Evolutionary conservation across 495 filamentous ascomycete genomes (phyloP).

Genomic region (Podospora conica): DNA sequence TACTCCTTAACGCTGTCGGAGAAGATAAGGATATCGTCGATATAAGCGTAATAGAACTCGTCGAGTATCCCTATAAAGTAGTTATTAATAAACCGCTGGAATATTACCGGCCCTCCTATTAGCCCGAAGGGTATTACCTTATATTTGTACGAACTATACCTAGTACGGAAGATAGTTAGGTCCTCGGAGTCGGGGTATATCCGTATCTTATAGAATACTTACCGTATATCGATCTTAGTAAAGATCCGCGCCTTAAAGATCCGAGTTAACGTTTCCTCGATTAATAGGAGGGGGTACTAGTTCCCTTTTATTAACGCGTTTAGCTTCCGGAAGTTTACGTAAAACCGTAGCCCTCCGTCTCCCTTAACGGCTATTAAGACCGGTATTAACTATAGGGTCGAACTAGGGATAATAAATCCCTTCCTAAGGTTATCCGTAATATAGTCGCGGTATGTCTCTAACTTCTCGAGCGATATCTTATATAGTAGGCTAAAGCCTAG

Average conservation of each 20-base stretch:
- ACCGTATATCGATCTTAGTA: neutral
- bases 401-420: neutral
- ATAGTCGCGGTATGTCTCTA: neutral
- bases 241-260: slow-evolving; percentile 1
- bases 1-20: too few relatives aligned
- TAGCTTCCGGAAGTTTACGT: neutral
- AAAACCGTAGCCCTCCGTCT: neutral
- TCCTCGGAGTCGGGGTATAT: slow-evolving; percentile 26
- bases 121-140: slow-evolving; percentile 26
- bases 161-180: slow-evolving; percentile 26
- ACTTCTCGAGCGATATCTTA: neutral
- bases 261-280: neutral
- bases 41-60: too few relatives aligned
- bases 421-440: neutral
- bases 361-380: neutral
- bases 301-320: neutral
- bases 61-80: too few relatives aligned
- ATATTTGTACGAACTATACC: slow-evolving; percentile 30
- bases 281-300: neutral
- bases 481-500: neutral
- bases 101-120: too few relatives aligned
- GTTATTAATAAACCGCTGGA: too few relatives aligned
- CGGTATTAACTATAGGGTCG: neutral
- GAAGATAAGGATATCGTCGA: too few relatives aligned
- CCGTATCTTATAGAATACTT: slow-evolving; percentile 7